phyloP scores from a whole-genome alignment of 257 asterid species.

The Lavandula angustifolia region DNA sequence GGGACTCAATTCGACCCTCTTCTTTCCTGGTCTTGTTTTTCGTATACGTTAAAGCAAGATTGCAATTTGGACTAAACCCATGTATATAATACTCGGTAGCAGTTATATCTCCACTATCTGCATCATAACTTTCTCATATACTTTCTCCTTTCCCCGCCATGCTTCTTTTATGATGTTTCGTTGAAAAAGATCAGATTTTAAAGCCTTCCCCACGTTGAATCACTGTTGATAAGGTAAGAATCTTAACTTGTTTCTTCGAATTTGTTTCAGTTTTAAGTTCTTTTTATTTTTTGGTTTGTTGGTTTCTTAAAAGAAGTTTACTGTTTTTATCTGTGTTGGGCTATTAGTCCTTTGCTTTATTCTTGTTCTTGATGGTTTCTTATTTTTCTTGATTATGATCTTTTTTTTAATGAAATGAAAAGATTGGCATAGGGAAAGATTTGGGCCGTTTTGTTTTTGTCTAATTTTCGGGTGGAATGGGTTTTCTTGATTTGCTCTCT shows the following conservation, averaged over 20 bases:
- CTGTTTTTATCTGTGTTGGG: slow-evolving; percentile 19
- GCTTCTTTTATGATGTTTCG: slow-evolving; percentile 3
- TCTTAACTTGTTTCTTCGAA: not conserved
- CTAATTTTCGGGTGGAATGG: not conserved
- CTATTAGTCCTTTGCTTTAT: not conserved
- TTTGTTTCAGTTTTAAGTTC: not conserved
- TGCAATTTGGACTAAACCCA: not conserved
- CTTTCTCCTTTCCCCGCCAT: slow-evolving; percentile 11
- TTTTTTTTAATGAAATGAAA: not conserved
- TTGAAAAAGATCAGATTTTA: not conserved
- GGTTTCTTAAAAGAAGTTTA: slow-evolving; percentile 14
- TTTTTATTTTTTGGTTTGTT: slow-evolving; percentile 5
- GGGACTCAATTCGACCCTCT: slow-evolving; percentile 17
- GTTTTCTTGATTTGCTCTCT: slow-evolving; percentile 24
- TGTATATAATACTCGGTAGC: not conserved
- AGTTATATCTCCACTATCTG: slow-evolving; percentile 20
- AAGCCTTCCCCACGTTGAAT: not conserved
- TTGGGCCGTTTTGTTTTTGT: not conserved
- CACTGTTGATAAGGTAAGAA: slow-evolving; percentile 34
- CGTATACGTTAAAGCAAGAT: slow-evolving; percentile 26
- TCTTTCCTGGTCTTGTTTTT: slow-evolving; percentile 24
- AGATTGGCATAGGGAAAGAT: not conserved
- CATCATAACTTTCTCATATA: not conserved
- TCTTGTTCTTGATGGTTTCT: not conserved
- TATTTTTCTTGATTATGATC: not conserved